phyloP scores from a whole-genome alignment of 306 rosid species.

The Medicago arabica region DNA sequence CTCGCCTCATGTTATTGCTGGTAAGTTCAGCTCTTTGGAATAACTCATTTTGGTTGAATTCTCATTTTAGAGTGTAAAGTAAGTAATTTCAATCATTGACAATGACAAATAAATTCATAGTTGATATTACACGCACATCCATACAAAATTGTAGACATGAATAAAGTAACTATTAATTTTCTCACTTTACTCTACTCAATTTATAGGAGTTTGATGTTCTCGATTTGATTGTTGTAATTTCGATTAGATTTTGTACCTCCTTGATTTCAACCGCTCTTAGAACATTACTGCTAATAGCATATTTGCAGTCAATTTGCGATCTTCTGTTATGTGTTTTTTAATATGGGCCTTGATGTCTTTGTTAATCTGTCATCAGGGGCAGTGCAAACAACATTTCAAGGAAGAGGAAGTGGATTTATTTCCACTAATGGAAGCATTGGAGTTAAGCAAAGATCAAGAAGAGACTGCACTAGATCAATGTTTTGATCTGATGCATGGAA shows the following conservation, averaged over 20 bases:
- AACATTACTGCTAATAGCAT: not conserved
- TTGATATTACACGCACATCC: not conserved
- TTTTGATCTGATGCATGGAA: constrained; percentile 77
- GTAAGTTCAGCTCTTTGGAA: constrained; percentile 43
- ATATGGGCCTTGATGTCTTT: not conserved
- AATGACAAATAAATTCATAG: not conserved
- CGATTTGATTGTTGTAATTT: not conserved
- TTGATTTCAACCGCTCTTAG: not conserved
- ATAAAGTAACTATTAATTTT: not conserved
- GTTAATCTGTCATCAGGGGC: constrained; percentile 51
- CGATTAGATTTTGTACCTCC: not conserved
- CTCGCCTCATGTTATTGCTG: constrained; percentile 69
- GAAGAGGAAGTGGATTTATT: constrained; percentile 79
- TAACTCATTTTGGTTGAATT: not conserved
- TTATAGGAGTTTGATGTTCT: not conserved
- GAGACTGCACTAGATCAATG: constrained; percentile 61
- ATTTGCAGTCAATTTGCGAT: not conserved
- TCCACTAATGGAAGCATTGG: constrained; percentile 83
- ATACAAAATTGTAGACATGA: too few species aligned
- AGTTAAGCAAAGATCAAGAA: constrained; percentile 68
- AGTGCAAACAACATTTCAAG: constrained; percentile 68
- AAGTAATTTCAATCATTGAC: not conserved
- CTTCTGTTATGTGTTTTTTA: not conserved
- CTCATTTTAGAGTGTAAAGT: not conserved
- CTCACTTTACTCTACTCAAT: not conserved